A percentile compares a stretch with the other conserved stretches of the same genome.
Evolutionary conservation across 2,329 filamentous ascomycete species (phyloP).

Genomic region (Xylaria sp.): DNA sequence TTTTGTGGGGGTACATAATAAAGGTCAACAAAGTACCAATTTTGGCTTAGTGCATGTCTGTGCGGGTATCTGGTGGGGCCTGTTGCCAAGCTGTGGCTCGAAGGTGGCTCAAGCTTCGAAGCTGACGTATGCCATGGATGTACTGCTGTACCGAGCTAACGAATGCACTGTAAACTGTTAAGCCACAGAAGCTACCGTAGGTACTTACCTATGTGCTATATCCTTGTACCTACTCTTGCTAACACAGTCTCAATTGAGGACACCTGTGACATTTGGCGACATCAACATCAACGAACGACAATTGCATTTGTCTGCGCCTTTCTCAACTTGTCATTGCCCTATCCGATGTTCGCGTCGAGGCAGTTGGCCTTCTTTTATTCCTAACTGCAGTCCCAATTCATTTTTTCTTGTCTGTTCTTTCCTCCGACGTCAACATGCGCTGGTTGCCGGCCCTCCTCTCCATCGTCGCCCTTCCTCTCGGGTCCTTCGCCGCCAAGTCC

Average conservation of each 20-base stretch:
- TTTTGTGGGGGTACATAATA: constrained; percentile 36
- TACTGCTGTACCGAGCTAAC: neutral
- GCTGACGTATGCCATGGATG: constrained; percentile 23
- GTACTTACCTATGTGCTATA: neutral
- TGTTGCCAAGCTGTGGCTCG: constrained; percentile 14
- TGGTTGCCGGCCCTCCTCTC: constrained; percentile 72
- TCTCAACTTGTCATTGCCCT: constrained; percentile 15
- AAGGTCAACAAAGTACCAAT: constrained; percentile 40
- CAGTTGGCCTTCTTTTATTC: constrained; percentile 22
- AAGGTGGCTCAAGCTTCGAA: constrained; percentile 26
- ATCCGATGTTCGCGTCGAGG: constrained; percentile 30
- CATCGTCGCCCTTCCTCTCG: constrained; percentile 66
- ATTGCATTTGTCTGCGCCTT: constrained; percentile 8
- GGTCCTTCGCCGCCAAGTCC: constrained; percentile 72
- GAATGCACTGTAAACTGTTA: neutral
- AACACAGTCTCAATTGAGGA: constrained; percentile 34
- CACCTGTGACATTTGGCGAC: constrained; percentile 30
- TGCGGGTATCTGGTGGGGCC: neutral
- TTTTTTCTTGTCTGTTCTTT: constrained; percentile 25
- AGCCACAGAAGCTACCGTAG: constrained; percentile 13
- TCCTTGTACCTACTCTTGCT: neutral
- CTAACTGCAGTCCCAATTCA: constrained; percentile 29
- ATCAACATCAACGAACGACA: constrained; percentile 18
- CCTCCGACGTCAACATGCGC: constrained; percentile 69
- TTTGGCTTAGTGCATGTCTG: constrained; percentile 26